These are phyloP conservation scores for Colletotrichum echinochloae DNA, from an alignment of 2,329 filamentous ascomycete species.

Conservation along the genomic window DNA sequence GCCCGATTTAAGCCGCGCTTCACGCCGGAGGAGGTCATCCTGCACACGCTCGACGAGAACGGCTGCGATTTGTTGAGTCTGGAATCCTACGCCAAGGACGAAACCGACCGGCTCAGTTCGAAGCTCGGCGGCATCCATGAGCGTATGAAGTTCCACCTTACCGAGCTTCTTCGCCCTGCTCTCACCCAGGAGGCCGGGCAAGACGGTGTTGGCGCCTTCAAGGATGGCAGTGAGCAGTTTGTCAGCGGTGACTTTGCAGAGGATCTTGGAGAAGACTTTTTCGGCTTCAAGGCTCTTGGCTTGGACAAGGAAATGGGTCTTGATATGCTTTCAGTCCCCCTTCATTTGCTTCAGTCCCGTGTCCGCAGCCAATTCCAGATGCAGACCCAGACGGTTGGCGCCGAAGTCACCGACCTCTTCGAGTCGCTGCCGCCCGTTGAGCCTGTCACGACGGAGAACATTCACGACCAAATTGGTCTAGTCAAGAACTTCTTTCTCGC, in stretches of 20 bases:
- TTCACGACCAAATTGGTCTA: conserved; percentile 85
- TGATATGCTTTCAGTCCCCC: conserved; percentile 87
- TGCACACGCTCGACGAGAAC: conserved; percentile 87
- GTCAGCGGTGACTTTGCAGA: conserved; percentile 97
- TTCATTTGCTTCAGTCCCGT: conserved; percentile 92
- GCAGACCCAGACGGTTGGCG: conserved; percentile 73
- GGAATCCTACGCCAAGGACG: conserved; percentile 90
- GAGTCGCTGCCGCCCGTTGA: conserved; percentile 77
- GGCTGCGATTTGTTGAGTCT: conserved; percentile 85
- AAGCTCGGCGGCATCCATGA: conserved; percentile 91
- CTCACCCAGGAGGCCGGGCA: conserved; percentile 78
- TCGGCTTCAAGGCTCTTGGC: conserved; percentile 95
- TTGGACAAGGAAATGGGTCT: conserved; percentile 91
- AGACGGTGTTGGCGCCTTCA: conserved; percentile 91
- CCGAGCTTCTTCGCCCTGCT: conserved; percentile 93
- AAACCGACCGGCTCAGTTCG: conserved; percentile 85
- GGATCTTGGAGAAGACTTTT: conserved; percentile 98
- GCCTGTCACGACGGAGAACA: conserved; percentile 81
- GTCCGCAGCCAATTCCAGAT: conserved; percentile 88
- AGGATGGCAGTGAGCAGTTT: conserved; percentile 97
- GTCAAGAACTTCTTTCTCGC: conserved; percentile 91
- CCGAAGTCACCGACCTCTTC: conserved; percentile 69
- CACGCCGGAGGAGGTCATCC: conserved; percentile 84
- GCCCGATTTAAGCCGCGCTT: conserved; percentile 72
- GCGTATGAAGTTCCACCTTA: conserved; percentile 90